These are phyloP conservation scores for Venturia effusa DNA, from an alignment of 2,329 filamentous ascomycete genomes.

Conservation along the genomic window DNA sequence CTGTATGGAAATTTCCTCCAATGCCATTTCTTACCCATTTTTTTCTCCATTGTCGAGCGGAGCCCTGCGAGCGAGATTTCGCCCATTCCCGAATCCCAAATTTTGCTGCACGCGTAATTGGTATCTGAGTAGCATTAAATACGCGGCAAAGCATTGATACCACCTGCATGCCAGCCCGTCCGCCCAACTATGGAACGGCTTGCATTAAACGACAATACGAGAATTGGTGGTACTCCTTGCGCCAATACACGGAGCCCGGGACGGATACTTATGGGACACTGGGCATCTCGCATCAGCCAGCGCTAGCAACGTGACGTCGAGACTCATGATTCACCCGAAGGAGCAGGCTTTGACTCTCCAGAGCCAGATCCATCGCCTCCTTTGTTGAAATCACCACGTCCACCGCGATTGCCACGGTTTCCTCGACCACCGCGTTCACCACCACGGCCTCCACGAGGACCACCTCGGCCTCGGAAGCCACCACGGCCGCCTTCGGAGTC, in stretches of 20 bases:
- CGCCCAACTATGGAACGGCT: neutral
- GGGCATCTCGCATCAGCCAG: neutral
- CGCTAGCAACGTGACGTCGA: neutral
- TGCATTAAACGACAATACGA: neutral
- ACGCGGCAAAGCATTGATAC: neutral
- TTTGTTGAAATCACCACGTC: conserved; percentile 4
- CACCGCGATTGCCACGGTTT: conserved; percentile 4
- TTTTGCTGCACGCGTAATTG: neutral
- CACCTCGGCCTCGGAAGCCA: conserved; percentile 33
- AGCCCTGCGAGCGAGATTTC: neutral
- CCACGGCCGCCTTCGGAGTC: conserved; percentile 61
- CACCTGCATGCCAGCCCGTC: neutral
- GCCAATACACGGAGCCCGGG: neutral
- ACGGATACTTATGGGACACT: neutral
- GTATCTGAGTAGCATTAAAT: neutral
- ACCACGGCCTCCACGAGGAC: conserved; percentile 42
- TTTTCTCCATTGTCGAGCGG: neutral
- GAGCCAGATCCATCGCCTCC: neutral
- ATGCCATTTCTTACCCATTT: neutral
- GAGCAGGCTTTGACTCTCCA: conserved; percentile 8
- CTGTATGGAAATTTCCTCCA: neutral
- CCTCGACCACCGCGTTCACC: conserved; percentile 24
- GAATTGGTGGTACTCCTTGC: neutral
- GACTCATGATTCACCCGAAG: neutral
- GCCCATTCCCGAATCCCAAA: neutral